Percentiles rank a stretch among this genome's conserved stretches.
Conservation (phyloP, 371 early-diverging fungal species). For the Mortierella sp. region DNA sequence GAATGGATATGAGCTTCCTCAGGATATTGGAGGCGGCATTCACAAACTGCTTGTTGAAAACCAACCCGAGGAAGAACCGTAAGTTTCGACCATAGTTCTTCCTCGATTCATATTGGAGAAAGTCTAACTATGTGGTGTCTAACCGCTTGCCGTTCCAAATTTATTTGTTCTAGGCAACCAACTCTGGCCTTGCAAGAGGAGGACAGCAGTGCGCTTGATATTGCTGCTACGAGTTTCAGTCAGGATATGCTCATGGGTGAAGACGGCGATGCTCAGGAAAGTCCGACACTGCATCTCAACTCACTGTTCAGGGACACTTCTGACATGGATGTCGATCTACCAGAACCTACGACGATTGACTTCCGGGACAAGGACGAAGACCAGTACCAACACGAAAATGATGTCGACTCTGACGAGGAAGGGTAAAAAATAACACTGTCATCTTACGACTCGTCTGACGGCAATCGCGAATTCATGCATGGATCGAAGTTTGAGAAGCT, state of each 20-base stretch:
- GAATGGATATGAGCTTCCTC: constrained; percentile 24
- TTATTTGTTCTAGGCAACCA: not conserved
- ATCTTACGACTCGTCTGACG: not conserved
- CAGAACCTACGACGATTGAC: not conserved
- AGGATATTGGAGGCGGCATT: constrained; percentile 10
- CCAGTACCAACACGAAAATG: not conserved
- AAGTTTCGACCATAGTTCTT: not conserved
- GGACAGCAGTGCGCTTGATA: not conserved
- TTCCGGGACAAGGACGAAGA: not conserved
- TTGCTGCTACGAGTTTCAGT: not conserved
- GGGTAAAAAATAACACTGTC: not conserved
- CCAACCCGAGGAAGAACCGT: not conserved
- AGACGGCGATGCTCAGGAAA: not conserved
- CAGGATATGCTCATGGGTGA: not conserved
- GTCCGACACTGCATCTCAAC: not conserved
- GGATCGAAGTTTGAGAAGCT: not conserved
- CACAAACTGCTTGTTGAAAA: constrained; percentile 13
- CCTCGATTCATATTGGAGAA: not conserved
- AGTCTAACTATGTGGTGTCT: not conserved
- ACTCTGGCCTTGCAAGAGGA: not conserved
- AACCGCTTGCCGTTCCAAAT: not conserved
- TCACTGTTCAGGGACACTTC: not conserved
- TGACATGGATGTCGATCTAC: not conserved
- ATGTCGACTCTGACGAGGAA: not conserved
- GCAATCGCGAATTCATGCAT: not conserved